Evolutionary conservation across 2,329 filamentous ascomycete genomes (phyloP).

Genomic region (Botrytis galanthina): DNA sequence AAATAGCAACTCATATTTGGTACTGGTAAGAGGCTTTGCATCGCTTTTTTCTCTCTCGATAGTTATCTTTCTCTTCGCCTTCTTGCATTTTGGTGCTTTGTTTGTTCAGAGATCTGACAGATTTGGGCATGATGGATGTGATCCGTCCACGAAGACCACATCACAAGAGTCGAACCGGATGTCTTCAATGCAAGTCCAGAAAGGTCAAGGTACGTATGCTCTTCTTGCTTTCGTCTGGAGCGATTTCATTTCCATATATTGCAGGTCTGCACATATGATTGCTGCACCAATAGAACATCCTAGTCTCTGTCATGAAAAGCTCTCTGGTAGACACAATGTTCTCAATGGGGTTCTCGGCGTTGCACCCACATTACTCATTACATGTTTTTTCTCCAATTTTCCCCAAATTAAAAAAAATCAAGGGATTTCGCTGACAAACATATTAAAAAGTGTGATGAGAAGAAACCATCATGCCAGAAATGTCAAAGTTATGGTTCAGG

Average conservation of each 20-base stretch:
- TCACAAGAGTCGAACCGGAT: conserved; percentile 40
- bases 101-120: not conserved
- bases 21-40: not conserved
- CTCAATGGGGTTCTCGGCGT: not conserved
- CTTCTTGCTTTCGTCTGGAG: not conserved
- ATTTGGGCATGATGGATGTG: conserved; percentile 8
- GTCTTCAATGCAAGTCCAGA: conserved; percentile 39
- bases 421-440: not conserved
- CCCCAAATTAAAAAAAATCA: not conserved
- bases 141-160: conserved; percentile 30
- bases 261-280: not conserved
- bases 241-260: not conserved
- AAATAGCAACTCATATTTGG: conserved; percentile 1
- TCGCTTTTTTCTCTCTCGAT: not conserved
- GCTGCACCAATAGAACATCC: conserved; percentile 5
- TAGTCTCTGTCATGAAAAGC: conserved; percentile 3
- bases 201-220: conserved; percentile 39
- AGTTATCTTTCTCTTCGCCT: not conserved
- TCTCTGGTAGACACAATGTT: not conserved
- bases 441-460: conserved; percentile 33
- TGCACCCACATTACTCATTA: not conserved
- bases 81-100: not conserved
- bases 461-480: conserved; percentile 34
- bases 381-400: not conserved
- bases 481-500: conserved; percentile 31